A percentile compares a stretch with the other conserved stretches of the same genome.
Conservation (phyloP, 352 stramenopile genomes). For the Globisporangium nunn region DNA sequence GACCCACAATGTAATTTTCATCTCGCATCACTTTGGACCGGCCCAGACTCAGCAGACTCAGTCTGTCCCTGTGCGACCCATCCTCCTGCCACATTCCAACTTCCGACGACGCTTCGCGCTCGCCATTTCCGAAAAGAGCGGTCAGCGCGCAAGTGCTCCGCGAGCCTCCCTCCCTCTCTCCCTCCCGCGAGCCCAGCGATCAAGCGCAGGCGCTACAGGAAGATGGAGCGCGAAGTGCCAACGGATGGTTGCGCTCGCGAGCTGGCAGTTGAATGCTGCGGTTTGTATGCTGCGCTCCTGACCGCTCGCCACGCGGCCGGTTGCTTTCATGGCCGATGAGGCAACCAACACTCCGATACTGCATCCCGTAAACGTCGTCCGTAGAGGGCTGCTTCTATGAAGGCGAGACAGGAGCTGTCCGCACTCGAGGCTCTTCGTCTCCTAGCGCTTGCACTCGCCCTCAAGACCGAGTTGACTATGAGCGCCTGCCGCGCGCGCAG, state of each 20-base stretch:
- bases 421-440: background rate
- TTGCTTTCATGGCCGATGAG: background rate
- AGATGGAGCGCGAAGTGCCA: slow-evolving; percentile 1
- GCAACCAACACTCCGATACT: background rate
- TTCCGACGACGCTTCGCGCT: background rate
- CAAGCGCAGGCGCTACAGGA: slow-evolving; percentile 1
- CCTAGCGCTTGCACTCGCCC: background rate
- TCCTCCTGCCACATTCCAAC: background rate
- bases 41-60: too few relatives aligned
- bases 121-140: background rate
- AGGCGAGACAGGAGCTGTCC: background rate
- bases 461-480: background rate
- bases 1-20: too few relatives aligned
- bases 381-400: background rate
- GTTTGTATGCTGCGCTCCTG: background rate
- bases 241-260: slow-evolving; percentile 2
- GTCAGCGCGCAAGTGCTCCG: background rate
- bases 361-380: background rate
- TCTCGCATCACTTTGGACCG: too few relatives aligned
- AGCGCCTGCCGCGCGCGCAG: too few relatives aligned
- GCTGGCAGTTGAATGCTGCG: background rate
- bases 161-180: background rate
- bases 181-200: background rate
- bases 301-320: background rate
- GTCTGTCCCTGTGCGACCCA: too few relatives aligned